phyloP scores from a whole-genome alignment of 2,329 filamentous ascomycete genomes.

The Tolypocladium pustulatum region DNA sequence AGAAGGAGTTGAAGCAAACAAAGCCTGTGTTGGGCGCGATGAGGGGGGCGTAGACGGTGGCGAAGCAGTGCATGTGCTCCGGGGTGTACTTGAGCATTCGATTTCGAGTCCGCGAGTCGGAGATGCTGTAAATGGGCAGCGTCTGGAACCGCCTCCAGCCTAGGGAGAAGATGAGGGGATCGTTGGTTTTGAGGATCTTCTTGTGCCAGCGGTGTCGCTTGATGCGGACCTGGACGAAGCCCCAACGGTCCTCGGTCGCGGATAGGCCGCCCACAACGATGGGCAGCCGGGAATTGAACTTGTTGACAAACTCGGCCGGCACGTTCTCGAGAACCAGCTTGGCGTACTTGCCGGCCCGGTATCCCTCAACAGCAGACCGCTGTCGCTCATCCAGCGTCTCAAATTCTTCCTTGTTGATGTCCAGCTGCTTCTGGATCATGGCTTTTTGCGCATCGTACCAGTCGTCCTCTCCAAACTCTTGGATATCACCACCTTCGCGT shows the following conservation, averaged over 20 bases:
- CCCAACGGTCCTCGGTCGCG: slow-evolving; percentile 89
- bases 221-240: slow-evolving; percentile 89
- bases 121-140: slow-evolving; percentile 87
- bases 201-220: slow-evolving; percentile 99
- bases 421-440: slow-evolving; percentile 84
- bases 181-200: slow-evolving; percentile 96
- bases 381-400: slow-evolving; percentile 77
- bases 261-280: slow-evolving; percentile 86
- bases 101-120: slow-evolving; percentile 85
- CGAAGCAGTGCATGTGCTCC: slow-evolving; percentile 99
- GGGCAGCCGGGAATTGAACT: slow-evolving; percentile 74
- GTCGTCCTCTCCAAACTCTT: slow-evolving; percentile 92
- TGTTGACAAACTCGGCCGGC: slow-evolving; percentile 76
- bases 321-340: slow-evolving; percentile 84
- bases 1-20: slow-evolving; percentile 84
- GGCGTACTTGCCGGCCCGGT: slow-evolving; percentile 84
- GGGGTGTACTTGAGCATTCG: slow-evolving; percentile 98
- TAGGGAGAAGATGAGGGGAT: slow-evolving; percentile 92
- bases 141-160: slow-evolving; percentile 95
- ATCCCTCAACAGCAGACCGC: slow-evolving; percentile 76
- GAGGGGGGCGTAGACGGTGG: slow-evolving; percentile 87
- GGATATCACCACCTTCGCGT: slow-evolving; percentile 54
- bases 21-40: slow-evolving; percentile 95
- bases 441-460: slow-evolving; percentile 99
- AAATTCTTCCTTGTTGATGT: slow-evolving; percentile 94